Percentiles rank a stretch among this genome's conserved stretches.
phyloP scores from a whole-genome alignment of 306 rosid species.

The Alnus glutinosa region DNA sequence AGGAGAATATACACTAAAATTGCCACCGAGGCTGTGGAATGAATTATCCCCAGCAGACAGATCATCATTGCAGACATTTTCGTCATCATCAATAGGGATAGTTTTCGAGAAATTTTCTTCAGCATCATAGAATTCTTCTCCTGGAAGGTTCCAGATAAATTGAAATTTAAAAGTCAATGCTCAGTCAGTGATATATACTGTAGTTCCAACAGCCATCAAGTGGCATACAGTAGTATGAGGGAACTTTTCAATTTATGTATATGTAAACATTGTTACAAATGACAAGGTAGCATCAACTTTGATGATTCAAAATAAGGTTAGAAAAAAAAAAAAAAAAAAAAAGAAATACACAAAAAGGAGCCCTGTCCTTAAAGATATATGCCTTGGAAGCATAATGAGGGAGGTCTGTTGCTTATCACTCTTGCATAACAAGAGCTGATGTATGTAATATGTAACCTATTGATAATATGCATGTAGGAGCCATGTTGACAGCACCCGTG shows the following conservation, averaged over 20 bases:
- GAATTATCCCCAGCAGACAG: slow-evolving; percentile 37
- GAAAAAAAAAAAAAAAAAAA: neutral
- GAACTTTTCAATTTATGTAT: no score
- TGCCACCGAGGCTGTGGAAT: slow-evolving; percentile 32
- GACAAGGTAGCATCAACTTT: neutral
- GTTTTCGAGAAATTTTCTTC: slow-evolving; percentile 44
- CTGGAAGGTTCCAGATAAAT: slow-evolving; percentile 47
- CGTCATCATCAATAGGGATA: slow-evolving; percentile 41
- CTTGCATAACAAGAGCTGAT: neutral
- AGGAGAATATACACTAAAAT: slow-evolving; percentile 33
- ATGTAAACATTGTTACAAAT: neutral
- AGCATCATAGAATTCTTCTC: slow-evolving; percentile 79
- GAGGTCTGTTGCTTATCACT: neutral
- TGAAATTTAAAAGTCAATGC: neutral
- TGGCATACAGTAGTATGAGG: slow-evolving; percentile 1
- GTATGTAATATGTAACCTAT: neutral
- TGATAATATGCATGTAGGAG: neutral
- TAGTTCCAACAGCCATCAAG: slow-evolving; percentile 27
- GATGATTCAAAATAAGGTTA: neutral
- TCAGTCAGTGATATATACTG: slow-evolving; percentile 24
- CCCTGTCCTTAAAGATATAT: neutral
- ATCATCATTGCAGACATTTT: slow-evolving; percentile 29
- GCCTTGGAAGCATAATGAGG: neutral
- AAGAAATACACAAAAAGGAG: neutral
- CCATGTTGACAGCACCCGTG: neutral